phyloP scores from a whole-genome alignment of 1,284 basidiomycete species.

The Trametes pubescens region DNA sequence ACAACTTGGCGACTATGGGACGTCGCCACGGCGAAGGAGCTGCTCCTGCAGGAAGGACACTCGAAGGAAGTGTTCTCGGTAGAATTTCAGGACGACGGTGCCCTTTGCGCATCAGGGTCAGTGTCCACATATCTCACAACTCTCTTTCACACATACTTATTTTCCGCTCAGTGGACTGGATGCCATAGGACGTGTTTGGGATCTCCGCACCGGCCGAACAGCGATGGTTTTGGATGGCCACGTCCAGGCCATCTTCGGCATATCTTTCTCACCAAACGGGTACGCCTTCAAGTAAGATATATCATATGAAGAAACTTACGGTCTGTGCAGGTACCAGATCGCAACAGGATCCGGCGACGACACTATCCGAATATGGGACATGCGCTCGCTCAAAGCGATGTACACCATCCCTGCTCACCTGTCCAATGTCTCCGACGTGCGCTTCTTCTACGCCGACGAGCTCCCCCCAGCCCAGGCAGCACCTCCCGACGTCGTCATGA shows the following conservation, averaged over 20 bases:
- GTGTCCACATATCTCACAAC: constrained; percentile 35
- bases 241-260: constrained; percentile 90
- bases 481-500: constrained; percentile 48
- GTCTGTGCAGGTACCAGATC: constrained; percentile 82
- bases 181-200: constrained; percentile 97
- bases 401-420: constrained; percentile 98
- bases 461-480: constrained; percentile 42
- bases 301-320: background rate
- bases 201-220: constrained; percentile 92
- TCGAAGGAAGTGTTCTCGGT: constrained; percentile 96
- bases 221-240: constrained; percentile 99
- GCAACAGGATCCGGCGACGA: constrained; percentile 98
- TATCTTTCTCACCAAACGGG: constrained; percentile 97
- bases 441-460: constrained; percentile 83
- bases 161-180: constrained; percentile 81
- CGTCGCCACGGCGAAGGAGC: constrained; percentile 79
- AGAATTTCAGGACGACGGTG: constrained; percentile 96
- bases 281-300: constrained; percentile 46
- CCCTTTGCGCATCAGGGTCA: constrained; percentile 91
- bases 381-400: constrained; percentile 89
- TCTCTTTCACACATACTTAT: constrained; percentile 16
- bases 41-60: constrained; percentile 95
- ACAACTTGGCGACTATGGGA: constrained; percentile 99
- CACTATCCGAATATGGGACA: constrained; percentile 98
- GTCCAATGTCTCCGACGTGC: constrained; percentile 93